Evolutionary conservation across 2,329 filamentous ascomycete species (phyloP), one percentile per base, ranked within the genome.

Genomic region (Colletotrichum gigasporum): DNA sequence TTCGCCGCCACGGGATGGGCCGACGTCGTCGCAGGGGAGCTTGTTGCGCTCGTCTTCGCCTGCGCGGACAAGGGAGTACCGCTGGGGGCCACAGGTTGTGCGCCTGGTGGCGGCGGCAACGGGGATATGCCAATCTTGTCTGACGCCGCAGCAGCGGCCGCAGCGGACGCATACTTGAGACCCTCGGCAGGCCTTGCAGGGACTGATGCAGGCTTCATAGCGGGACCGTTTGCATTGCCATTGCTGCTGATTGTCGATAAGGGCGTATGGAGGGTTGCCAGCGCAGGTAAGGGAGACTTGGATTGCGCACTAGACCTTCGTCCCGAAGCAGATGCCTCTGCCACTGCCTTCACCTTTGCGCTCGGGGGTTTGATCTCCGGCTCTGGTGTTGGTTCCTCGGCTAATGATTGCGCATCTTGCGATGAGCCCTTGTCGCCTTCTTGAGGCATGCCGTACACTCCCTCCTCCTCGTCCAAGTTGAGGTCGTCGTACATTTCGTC

Each of bases 401-500:
- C 92, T 82, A 96, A 84, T 53, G 96, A 98, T 74, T 97, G 93
- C 26, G 92, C 88, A 77, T 99, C 96, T 80, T 98, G 94, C 64
- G 95, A 97, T n/a, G 95, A 98, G 66, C 91, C 89, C 72, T 90
- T 90, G 79, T 98, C 96, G 76, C 89, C 90, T 28, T 97, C 94
- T 66, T 84, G 85, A 69, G 82, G 84, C 83, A 97, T 89, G 69
- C 94, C 96, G 73, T 91, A 97, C 58, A 88, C 85, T 61, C 92
- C 94, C 76, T 97, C 96, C 72, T 98, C 96, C 71, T 97, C 94
- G 66, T 96, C 90, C 42, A 99, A 87, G 72, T 94, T 92, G 60
- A 98, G 86, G 58, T 97, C 95, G 75, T 99, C 94, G 81, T 98
- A 99, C 78, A 99, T 91, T 68, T 88, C 90, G 72, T 99, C 96